These are phyloP conservation scores for Inga leiocalycina DNA, from an alignment of 306 rosid species.

Conservation along the genomic window DNA sequence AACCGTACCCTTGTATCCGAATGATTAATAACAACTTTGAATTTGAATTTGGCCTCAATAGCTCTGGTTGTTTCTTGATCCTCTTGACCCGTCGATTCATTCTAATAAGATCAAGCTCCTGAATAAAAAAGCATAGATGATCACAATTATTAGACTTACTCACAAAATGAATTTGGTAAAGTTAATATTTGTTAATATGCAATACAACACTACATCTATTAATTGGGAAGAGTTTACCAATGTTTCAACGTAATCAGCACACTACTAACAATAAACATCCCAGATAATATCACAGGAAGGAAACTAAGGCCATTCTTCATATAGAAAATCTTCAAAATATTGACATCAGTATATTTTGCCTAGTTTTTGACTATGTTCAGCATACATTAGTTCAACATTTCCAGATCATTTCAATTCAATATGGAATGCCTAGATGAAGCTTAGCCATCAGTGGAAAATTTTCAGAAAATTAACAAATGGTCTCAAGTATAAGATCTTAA, in stretches of 20 bases:
- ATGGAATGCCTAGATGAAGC: not conserved
- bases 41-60: slow-evolving; percentile 32
- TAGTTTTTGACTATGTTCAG: not conserved
- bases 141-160: not conserved
- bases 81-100: slow-evolving; percentile 76
- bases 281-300: not conserved
- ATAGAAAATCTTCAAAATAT: not conserved
- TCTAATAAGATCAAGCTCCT: slow-evolving; percentile 82
- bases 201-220: not conserved
- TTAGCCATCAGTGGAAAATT: not conserved
- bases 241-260: not conserved
- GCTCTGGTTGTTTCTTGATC: slow-evolving; percentile 40
- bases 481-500: too few species aligned
- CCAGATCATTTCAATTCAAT: not conserved
- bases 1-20: slow-evolving; percentile 74
- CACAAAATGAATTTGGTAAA: not conserved
- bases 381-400: not conserved
- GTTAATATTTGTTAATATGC: not conserved
- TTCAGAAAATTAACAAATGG: not conserved
- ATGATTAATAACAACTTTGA: slow-evolving; percentile 61
- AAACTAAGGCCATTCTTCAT: not conserved
- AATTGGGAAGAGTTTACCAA: not conserved
- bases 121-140: slow-evolving; percentile 14
- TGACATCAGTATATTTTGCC: not conserved
- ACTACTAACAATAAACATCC: not conserved